Evolutionary conservation across 805 yeast species (phyloP), one percentile per base, ranked within the genome.

Genomic region (Jamesozyma rosinii): DNA sequence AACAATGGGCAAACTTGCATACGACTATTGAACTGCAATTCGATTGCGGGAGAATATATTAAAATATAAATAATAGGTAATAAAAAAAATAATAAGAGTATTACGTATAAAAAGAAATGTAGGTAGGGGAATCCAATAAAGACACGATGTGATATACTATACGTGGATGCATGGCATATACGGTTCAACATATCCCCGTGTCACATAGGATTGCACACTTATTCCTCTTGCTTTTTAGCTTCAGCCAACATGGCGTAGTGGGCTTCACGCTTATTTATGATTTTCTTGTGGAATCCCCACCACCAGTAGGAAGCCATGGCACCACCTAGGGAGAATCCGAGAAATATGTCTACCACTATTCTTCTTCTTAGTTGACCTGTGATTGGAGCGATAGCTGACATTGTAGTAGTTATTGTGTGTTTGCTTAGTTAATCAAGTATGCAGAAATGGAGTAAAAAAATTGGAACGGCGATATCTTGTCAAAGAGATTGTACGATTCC

Each of bases 301-400:
- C 95, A 83, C 92, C 90, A 88, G 68, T 73, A 75, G 51, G 74
- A 70, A 48, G 81, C 88, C 59, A 79, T 75, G 33, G 65, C 75
- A 46, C 75, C 67, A 44, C 90, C 90, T 50, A 75, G 54, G 48
- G 70, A 57, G 67, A 77, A 74, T 48, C 92, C 95, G 51, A 81
- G 67, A 55, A 78, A 51, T 64, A 89, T 77, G 59, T 89, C 96
- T 54, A 83, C 76, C 62, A 81, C 72, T 66, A 85, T 77, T 70
- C 80, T 83, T 73, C 77, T 84, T 70, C 77, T 85, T 54, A 89
- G 75, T 49, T 82, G 70, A 54, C 96, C 96, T 43, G 81, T 76
- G 59, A 89, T 86, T 58, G 94, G 92, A 61, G 90, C 84, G 61
- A 85, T 74, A 65, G 88, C 82, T 83, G 80, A 38, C 45, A 43